phyloP scores from a whole-genome alignment of 2,329 filamentous ascomycete genomes.

The Aspergillus carbonarius region DNA sequence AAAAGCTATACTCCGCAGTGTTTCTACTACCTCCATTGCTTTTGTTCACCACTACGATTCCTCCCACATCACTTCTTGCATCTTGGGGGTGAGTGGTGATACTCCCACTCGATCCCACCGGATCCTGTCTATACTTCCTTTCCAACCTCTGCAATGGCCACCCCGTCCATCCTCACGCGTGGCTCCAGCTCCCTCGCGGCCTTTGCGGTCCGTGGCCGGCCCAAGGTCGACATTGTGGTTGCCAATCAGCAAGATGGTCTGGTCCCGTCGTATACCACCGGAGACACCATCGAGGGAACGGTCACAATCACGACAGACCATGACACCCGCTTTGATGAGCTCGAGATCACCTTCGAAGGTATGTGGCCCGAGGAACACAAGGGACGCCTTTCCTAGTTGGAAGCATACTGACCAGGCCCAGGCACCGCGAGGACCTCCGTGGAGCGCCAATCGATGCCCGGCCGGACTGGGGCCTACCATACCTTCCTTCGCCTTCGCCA shows the following conservation, averaged over 20 bases:
- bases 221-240: conserved; percentile 33
- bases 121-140: conserved; percentile 2
- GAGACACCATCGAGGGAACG: conserved; percentile 57
- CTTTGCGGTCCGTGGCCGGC: conserved; percentile 28
- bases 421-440: conserved; percentile 54
- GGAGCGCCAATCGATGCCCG: conserved; percentile 56
- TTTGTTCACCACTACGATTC: not conserved
- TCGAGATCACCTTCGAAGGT: conserved; percentile 61
- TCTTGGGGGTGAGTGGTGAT: not conserved
- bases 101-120: not conserved
- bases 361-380: conserved; percentile 13
- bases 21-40: not conserved
- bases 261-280: conserved; percentile 55
- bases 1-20: not conserved
- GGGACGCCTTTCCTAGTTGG: not conserved
- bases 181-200: conserved; percentile 29
- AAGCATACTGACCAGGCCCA: conserved; percentile 23
- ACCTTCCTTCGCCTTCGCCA: conserved; percentile 63
- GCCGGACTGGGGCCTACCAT: conserved; percentile 57
- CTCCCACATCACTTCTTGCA: not conserved
- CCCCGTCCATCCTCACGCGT: conserved; percentile 28
- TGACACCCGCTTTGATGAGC: conserved; percentile 57
- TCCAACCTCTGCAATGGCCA: conserved; percentile 6
- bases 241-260: conserved; percentile 33
- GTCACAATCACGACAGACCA: conserved; percentile 51